phyloP scores from a whole-genome alignment of 2,329 filamentous ascomycete genomes.

The Curvularia sp. region DNA sequence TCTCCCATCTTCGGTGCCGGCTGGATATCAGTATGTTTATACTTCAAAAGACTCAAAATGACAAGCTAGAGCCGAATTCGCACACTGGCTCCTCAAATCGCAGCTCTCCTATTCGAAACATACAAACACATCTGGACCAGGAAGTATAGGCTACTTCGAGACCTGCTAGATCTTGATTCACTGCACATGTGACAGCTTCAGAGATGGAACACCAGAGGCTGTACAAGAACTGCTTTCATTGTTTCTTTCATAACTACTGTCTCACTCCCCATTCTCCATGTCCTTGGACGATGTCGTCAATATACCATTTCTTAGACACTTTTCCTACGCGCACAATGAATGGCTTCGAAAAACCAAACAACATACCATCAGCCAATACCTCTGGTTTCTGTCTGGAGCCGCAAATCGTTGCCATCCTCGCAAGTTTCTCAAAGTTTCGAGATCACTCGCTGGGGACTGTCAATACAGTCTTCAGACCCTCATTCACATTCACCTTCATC shows the following conservation, averaged over 20 bases:
- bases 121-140: neutral
- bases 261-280: neutral
- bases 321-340: neutral
- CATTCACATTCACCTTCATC: slow-evolving; percentile 36
- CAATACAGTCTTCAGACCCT: slow-evolving; percentile 5
- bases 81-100: too few species aligned
- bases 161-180: neutral
- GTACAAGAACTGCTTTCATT: neutral
- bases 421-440: neutral
- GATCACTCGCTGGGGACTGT: slow-evolving; percentile 16
- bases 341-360: neutral
- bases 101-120: neutral
- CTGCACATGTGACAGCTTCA: neutral
- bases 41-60: neutral
- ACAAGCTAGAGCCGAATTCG: neutral
- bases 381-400: too few species aligned
- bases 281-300: neutral
- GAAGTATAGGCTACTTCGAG: neutral
- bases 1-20: neutral
- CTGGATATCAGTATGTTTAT: neutral
- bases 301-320: neutral
- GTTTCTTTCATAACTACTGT: neutral
- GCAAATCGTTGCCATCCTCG: too few species aligned
- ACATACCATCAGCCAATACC: too few species aligned
- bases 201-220: neutral